Conservation (phyloP, 208 protist species). For the Leishmania tropica region DNA sequence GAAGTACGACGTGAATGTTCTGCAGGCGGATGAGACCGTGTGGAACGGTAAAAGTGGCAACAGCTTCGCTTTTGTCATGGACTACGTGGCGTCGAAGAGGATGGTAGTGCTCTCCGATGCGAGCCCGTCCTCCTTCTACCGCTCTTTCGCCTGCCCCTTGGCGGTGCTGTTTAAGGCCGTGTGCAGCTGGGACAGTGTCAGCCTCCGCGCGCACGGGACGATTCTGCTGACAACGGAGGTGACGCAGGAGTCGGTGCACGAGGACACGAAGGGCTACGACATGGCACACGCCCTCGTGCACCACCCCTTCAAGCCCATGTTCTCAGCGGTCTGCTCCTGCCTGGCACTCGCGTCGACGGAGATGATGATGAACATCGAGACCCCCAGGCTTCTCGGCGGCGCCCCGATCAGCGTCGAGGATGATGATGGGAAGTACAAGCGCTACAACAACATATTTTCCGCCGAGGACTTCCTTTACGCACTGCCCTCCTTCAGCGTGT, state of each 20-base stretch:
- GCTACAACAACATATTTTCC: constrained; percentile 87
- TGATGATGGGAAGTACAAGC: constrained; percentile 61
- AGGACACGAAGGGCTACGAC: constrained; percentile 84
- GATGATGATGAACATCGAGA: constrained; percentile 73
- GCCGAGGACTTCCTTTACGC: constrained; percentile 87
- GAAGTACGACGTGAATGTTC: constrained; percentile 68
- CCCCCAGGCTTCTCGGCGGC: constrained; percentile 44
- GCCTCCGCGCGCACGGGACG: constrained; percentile 67
- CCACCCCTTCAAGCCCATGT: constrained; percentile 90
- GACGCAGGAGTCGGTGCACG: constrained; percentile 58
- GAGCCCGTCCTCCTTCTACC: constrained; percentile 76
- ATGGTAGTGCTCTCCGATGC: constrained; percentile 74
- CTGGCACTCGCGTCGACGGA: constrained; percentile 87
- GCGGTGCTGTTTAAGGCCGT: constrained; percentile 61
- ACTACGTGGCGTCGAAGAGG: constrained; percentile 57
- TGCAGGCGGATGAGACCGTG: constrained; percentile 49
- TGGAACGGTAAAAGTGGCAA: constrained; percentile 88
- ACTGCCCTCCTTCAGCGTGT: constrained; percentile 70
- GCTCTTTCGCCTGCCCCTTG: constrained; percentile 70
- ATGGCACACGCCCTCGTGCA: constrained; percentile 81
- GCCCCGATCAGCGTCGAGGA: constrained; percentile 45
- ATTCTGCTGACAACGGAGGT: constrained; percentile 53
- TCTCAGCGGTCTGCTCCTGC: constrained; percentile 76
- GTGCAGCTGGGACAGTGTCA: constrained; percentile 57
- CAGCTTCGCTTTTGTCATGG: constrained; percentile 79